Conservation (phyloP, 2,329 filamentous ascomycete genomes). For the Fusarium verticillioides region DNA sequence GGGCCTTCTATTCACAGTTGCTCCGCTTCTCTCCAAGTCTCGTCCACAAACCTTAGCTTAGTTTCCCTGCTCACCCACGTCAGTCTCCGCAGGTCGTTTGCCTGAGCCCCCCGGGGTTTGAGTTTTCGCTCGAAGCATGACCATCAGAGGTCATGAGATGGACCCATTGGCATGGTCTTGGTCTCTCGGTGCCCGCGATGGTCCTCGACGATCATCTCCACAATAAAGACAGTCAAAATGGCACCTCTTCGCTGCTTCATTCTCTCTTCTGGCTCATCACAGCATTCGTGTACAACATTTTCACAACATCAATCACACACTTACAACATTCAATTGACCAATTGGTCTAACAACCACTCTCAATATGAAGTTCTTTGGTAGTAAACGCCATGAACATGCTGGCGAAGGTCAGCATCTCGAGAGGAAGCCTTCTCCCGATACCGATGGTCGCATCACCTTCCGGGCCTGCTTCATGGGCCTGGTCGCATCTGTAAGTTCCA, state of each 20-base stretch:
- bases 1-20: slow-evolving; percentile 24
- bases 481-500: slow-evolving; percentile 54
- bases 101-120: slow-evolving; percentile 26
- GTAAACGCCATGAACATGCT: slow-evolving; percentile 33
- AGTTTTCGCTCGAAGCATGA: slow-evolving; percentile 31
- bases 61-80: slow-evolving; percentile 18
- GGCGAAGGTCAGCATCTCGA: slow-evolving; percentile 39
- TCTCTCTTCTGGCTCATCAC: slow-evolving; percentile 3
- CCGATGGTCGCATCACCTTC: slow-evolving; percentile 49
- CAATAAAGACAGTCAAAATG: slow-evolving; percentile 36
- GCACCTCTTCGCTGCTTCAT: slow-evolving; percentile 24
- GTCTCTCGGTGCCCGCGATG: slow-evolving; percentile 31
- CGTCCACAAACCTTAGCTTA: slow-evolving; percentile 12
- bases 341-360: not conserved
- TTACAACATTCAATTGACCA: slow-evolving; percentile 9
- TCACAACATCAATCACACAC: slow-evolving; percentile 11
- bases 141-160: slow-evolving; percentile 35
- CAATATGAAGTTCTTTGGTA: slow-evolving; percentile 37
- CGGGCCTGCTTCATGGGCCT: slow-evolving; percentile 60
- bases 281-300: slow-evolving; percentile 10
- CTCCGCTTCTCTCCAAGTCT: slow-evolving; percentile 29
- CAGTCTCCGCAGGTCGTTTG: slow-evolving; percentile 33
- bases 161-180: slow-evolving; percentile 22
- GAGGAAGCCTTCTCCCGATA: slow-evolving; percentile 13
- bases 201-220: slow-evolving; percentile 27